Conservation (phyloP, 768 basidiomycete genomes). For the Pilatotrama ljubarskyi region DNA sequence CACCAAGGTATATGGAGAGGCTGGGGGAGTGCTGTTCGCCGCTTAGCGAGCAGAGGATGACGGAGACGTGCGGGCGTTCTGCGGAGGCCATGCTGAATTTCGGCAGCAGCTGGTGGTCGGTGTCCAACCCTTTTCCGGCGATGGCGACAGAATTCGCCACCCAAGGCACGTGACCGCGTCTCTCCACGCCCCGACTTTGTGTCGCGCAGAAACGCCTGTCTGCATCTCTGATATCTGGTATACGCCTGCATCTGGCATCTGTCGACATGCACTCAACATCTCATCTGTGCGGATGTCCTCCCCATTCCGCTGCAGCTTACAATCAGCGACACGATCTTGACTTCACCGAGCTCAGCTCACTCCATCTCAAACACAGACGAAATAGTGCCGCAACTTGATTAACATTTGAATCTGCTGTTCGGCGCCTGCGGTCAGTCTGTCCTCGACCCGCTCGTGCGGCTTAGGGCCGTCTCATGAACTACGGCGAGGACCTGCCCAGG, state of each 20-base stretch:
- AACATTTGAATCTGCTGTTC: neutral
- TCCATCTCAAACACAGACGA: neutral
- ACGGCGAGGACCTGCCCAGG: neutral
- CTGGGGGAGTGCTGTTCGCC: neutral
- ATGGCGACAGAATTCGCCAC: conserved; percentile 27
- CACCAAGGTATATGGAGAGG: neutral
- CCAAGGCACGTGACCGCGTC: conserved; percentile 18
- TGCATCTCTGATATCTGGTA: too few relatives aligned
- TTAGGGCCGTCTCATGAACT: neutral
- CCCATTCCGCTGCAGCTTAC: too few relatives aligned
- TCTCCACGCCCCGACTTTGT: neutral
- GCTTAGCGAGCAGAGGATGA: conserved; percentile 5
- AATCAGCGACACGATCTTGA: too few relatives aligned
- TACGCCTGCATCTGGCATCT: too few relatives aligned
- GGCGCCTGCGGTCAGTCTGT: neutral
- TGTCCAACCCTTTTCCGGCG: conserved; percentile 7
- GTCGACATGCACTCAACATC: too few relatives aligned
- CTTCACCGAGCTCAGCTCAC: too few relatives aligned
- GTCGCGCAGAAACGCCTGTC: too few relatives aligned
- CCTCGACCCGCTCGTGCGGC: neutral
- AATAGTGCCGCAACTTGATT: neutral
- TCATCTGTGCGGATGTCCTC: too few relatives aligned
- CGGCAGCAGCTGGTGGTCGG: neutral
- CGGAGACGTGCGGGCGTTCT: neutral
- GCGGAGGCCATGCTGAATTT: neutral